phyloP scores from a whole-genome alignment of 768 basidiomycete genomes.

The Butyriboletus loyo region DNA sequence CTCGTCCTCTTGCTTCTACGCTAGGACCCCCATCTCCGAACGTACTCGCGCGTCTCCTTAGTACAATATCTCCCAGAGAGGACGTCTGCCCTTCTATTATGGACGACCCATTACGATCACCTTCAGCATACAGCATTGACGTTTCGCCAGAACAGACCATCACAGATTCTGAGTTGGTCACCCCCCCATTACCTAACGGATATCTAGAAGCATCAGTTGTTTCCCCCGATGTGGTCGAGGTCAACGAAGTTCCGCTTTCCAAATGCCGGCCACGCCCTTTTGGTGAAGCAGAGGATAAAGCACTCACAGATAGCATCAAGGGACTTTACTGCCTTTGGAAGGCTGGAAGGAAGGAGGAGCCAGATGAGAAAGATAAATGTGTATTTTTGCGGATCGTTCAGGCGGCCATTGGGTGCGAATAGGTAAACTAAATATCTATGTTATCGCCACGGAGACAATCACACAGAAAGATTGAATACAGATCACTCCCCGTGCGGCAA shows the following conservation, averaged over 20 bases:
- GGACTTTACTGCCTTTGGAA: conserved; percentile 63
- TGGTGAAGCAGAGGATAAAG: conserved; percentile 32
- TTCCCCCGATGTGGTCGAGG: conserved; percentile 14
- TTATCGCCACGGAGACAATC: background rate
- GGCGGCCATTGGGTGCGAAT: conserved; percentile 25
- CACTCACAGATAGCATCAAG: conserved; percentile 50
- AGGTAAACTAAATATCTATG: background rate
- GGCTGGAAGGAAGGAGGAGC: conserved; percentile 29
- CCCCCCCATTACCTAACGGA: conserved; percentile 16
- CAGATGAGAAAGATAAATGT: conserved; percentile 21
- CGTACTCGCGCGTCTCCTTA: conserved; percentile 26
- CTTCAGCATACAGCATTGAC: conserved; percentile 4
- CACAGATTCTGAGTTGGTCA: conserved; percentile 24
- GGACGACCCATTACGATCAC: conserved; percentile 11
- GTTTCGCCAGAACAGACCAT: conserved; percentile 14
- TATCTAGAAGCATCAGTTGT: conserved; percentile 9
- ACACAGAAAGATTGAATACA: background rate
- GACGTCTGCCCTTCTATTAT: conserved; percentile 11
- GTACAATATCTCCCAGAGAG: conserved; percentile 22
- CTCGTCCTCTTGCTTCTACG: conserved; percentile 4
- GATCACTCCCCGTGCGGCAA: background rate
- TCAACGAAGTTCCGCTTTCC: conserved; percentile 9
- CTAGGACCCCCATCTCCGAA: conserved; percentile 27
- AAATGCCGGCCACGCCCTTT: background rate
- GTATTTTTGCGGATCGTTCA: conserved; percentile 36